Evolutionary conservation across 352 stramenopile species (phyloP).

Genomic region (Phytopythium boreale): DNA sequence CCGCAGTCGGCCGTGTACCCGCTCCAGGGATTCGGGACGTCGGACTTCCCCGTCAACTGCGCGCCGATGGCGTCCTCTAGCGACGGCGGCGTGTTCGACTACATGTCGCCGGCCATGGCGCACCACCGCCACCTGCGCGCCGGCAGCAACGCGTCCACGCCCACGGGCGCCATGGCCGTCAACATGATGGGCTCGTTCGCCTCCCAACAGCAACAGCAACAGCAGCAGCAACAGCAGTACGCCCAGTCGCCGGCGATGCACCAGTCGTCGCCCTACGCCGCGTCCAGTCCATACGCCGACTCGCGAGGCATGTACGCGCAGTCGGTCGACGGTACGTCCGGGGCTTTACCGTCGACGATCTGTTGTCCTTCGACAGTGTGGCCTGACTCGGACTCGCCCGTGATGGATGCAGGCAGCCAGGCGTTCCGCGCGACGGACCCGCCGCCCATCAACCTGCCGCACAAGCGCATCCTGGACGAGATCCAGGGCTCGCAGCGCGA

Average conservation of each 20-base stretch:
- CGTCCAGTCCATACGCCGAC: constrained; percentile 9
- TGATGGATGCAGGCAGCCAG: constrained; percentile 7
- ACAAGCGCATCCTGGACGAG: constrained; percentile 59
- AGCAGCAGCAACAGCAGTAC: constrained; percentile 27
- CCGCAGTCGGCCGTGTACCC: constrained; percentile 30
- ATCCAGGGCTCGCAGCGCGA: constrained; percentile 49
- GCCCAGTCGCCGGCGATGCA: constrained; percentile 23
- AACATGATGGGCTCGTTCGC: constrained; percentile 30
- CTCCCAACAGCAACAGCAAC: constrained; percentile 23
- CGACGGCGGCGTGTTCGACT: constrained; percentile 27
- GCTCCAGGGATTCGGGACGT: constrained; percentile 11
- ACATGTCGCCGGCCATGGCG: constrained; percentile 36
- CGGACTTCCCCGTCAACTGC: constrained; percentile 10
- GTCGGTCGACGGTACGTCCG: constrained; percentile 14
- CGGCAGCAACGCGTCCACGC: constrained; percentile 3
- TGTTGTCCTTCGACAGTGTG: background rate
- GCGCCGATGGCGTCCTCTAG: background rate
- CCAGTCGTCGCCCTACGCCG: constrained; percentile 2
- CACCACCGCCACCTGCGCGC: constrained; percentile 24
- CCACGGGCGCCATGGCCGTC: constrained; percentile 10
- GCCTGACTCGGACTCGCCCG: background rate
- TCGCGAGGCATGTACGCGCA: constrained; percentile 1
- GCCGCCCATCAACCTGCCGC: constrained; percentile 33
- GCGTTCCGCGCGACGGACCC: constrained; percentile 35
- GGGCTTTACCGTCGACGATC: no score